phyloP scores from a whole-genome alignment of 345 rosid genomes.

The Sonneratia alba region DNA sequence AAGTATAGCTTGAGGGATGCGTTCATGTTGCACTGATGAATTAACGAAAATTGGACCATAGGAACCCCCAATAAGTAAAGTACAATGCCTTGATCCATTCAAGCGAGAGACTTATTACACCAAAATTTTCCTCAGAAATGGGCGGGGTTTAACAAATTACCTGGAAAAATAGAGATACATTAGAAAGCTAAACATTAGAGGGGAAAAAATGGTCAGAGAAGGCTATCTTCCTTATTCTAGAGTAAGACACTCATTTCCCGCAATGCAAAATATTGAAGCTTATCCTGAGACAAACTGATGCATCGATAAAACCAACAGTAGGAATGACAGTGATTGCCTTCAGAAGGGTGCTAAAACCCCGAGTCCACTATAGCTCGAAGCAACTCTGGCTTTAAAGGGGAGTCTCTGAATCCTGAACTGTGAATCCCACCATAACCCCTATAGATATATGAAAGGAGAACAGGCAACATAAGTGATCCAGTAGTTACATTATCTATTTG shows the following conservation, averaged over 20 bases:
- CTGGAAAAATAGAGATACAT: slow-evolving; percentile 21
- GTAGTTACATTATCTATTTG: no score
- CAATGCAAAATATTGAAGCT: neutral
- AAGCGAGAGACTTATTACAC: slow-evolving; percentile 53
- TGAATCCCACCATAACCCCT: no score
- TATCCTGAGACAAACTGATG: neutral
- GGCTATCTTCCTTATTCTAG: neutral
- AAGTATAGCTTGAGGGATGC: no score
- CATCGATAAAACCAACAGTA: neutral
- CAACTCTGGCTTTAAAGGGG: slow-evolving; percentile 95
- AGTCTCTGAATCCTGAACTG: no score
- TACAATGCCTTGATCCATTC: slow-evolving; percentile 51
- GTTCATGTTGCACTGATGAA: slow-evolving; percentile 95
- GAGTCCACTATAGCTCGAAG: slow-evolving; percentile 95
- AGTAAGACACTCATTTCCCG: neutral
- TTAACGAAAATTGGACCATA: slow-evolving; percentile 66
- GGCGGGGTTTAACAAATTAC: slow-evolving; percentile 48
- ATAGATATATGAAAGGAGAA: no score
- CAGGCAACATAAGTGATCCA: no score
- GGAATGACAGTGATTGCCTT: slow-evolving; percentile 44
- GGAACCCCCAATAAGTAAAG: slow-evolving; percentile 73
- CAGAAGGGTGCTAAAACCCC: slow-evolving; percentile 98
- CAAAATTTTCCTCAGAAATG: slow-evolving; percentile 48
- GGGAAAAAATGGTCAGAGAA: neutral
- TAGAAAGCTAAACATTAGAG: neutral